phyloP scores from a whole-genome alignment of 768 basidiomycete genomes.

The Kwoniella newhampshirensis region DNA sequence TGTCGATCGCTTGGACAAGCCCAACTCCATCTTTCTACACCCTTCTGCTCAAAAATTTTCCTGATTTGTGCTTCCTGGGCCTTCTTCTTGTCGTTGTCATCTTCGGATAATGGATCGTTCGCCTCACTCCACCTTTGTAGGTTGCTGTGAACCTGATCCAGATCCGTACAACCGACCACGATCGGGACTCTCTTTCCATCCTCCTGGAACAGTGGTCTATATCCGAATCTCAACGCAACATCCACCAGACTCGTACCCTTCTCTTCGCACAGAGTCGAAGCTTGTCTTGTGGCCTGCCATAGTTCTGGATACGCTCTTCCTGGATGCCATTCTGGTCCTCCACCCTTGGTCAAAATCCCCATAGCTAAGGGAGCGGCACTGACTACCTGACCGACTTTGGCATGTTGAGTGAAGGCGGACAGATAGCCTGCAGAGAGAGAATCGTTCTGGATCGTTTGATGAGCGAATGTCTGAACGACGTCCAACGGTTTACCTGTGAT shows the following conservation, averaged over 20 bases:
- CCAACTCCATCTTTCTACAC: slow-evolving; percentile 46
- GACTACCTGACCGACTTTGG: slow-evolving; percentile 36
- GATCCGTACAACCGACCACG: slow-evolving; percentile 47
- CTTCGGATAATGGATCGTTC: neutral
- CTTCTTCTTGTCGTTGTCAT: slow-evolving; percentile 15
- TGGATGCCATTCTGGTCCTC: slow-evolving; percentile 52
- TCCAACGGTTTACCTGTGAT: slow-evolving; percentile 36
- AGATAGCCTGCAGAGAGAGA: slow-evolving; percentile 41
- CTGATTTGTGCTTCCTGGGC: slow-evolving; percentile 22
- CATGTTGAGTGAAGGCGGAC: slow-evolving; percentile 27
- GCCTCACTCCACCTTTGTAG: slow-evolving; percentile 21
- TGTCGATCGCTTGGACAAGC: slow-evolving; percentile 28
- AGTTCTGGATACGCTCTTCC: slow-evolving; percentile 15
- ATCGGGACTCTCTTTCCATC: slow-evolving; percentile 40
- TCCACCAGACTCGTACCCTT: slow-evolving; percentile 37
- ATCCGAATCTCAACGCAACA: slow-evolving; percentile 48
- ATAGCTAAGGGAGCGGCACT: slow-evolving; percentile 53
- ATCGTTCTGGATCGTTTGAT: slow-evolving; percentile 49
- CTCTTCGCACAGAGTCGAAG: slow-evolving; percentile 21
- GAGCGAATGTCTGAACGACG: slow-evolving; percentile 51
- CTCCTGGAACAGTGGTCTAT: slow-evolving; percentile 27
- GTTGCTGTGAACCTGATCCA: slow-evolving; percentile 46
- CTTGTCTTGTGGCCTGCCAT: slow-evolving; percentile 25
- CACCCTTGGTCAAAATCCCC: slow-evolving; percentile 46
- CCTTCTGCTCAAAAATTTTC: slow-evolving; percentile 29